Evolutionary conservation across 2,329 filamentous ascomycete genomes (phyloP).

Genomic region (Pseudocercospora musae): DNA sequence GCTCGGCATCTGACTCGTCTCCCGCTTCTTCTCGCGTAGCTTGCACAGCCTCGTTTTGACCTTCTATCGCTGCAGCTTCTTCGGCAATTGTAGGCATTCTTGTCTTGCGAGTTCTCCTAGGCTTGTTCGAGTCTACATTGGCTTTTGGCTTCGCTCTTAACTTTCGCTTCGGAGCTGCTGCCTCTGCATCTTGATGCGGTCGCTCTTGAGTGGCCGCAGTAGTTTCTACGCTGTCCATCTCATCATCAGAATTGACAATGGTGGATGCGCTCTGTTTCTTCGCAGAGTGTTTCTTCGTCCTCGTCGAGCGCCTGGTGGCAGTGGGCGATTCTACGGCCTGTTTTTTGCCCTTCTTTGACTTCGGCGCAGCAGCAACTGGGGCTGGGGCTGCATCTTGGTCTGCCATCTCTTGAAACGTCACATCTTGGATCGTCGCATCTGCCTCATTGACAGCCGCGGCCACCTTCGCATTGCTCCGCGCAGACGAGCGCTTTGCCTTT

Average conservation of each 20-base stretch:
- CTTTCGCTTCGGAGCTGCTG: slow-evolving; percentile 5
- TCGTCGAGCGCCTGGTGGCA: slow-evolving; percentile 4
- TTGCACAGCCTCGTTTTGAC: neutral
- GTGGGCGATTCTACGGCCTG: slow-evolving; percentile 3
- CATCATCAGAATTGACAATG: slow-evolving; percentile 22
- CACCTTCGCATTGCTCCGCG: slow-evolving; percentile 23
- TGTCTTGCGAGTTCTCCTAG: slow-evolving; percentile 14
- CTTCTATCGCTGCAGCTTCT: slow-evolving; percentile 7
- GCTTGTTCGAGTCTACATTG: slow-evolving; percentile 10
- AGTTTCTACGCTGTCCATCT: slow-evolving; percentile 8
- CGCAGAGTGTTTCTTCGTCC: slow-evolving; percentile 8
- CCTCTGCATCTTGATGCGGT: neutral
- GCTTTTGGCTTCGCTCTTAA: slow-evolving; percentile 7
- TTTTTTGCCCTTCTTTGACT: neutral
- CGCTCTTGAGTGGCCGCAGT: neutral
- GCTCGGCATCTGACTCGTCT: slow-evolving; percentile 33
- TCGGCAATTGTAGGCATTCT: slow-evolving; percentile 9
- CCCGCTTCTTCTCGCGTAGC: slow-evolving; percentile 19
- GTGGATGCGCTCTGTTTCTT: slow-evolving; percentile 18
- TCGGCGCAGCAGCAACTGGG: neutral
- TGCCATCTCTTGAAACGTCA: neutral
- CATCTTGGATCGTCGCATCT: slow-evolving; percentile 5
- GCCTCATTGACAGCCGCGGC: slow-evolving; percentile 20
- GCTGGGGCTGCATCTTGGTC: neutral
- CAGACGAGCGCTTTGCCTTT: slow-evolving; percentile 21